Evolutionary conservation across 2,329 filamentous ascomycete genomes (phyloP).

Genomic region (Endoconidiophora polonica): DNA sequence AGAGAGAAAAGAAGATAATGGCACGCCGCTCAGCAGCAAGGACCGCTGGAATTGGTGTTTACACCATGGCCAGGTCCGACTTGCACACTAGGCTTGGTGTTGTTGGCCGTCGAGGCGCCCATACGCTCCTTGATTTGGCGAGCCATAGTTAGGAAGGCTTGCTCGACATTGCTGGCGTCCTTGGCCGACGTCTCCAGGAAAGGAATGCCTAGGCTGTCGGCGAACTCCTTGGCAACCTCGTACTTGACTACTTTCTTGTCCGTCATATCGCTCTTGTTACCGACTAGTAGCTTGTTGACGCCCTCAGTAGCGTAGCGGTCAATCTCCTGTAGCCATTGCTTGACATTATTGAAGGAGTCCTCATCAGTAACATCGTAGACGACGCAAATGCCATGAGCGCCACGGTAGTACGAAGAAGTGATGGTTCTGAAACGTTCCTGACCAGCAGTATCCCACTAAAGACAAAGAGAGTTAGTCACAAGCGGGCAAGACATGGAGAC

Average conservation of each 20-base stretch:
- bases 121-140: slow-evolving; percentile 99
- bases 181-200: slow-evolving; percentile 99
- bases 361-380: slow-evolving; percentile 99
- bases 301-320: slow-evolving; percentile 98
- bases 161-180: slow-evolving; percentile 98
- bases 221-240: slow-evolving; percentile 99
- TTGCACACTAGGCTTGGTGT: slow-evolving; percentile 96
- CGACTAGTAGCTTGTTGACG: slow-evolving; percentile 97
- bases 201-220: slow-evolving; percentile 93
- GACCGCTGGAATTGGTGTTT: slow-evolving; percentile 65
- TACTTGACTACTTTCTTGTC: slow-evolving; percentile 99
- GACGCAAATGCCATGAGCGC: slow-evolving; percentile 96
- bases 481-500: background rate
- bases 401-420: slow-evolving; percentile 98
- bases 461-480: background rate
- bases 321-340: slow-evolving; percentile 99
- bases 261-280: slow-evolving; percentile 99
- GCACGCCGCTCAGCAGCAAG: slow-evolving; percentile 60
- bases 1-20: slow-evolving; percentile 4
- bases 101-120: slow-evolving; percentile 87
- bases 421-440: slow-evolving; percentile 99
- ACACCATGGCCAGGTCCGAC: slow-evolving; percentile 91
- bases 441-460: slow-evolving; percentile 93
- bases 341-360: slow-evolving; percentile 99
- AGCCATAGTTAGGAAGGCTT: slow-evolving; percentile 99